Percentiles rank a stretch among this genome's conserved stretches.
Conservation (phyloP, 306 rosid species). For the Dalbergia cultrata region DNA sequence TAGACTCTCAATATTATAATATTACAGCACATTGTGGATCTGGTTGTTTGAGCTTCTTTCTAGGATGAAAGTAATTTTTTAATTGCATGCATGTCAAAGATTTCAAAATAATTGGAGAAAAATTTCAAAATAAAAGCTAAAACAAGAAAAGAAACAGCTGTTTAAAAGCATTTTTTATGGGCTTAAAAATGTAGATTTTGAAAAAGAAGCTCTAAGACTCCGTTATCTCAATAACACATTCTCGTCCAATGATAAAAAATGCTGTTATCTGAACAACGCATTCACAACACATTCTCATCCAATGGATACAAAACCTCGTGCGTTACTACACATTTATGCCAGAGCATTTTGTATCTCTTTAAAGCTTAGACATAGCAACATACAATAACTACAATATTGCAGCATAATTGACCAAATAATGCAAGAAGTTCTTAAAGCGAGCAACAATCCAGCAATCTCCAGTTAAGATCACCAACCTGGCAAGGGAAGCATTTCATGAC, state of each 20-base stretch:
- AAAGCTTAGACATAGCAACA: slow-evolving; percentile 4
- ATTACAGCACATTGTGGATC: too few relatives aligned
- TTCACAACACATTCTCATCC: not conserved
- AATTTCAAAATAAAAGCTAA: not conserved
- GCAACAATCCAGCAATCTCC: slow-evolving; percentile 21
- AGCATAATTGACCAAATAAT: slow-evolving; percentile 17
- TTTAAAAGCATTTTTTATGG: not conserved
- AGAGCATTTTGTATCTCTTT: not conserved
- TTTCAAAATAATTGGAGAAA: not conserved
- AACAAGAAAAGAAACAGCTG: not conserved
- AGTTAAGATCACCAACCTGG: slow-evolving; percentile 66
- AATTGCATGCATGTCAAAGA: not conserved
- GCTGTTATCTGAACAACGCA: not conserved
- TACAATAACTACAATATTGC: slow-evolving; percentile 16
- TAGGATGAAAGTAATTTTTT: too few relatives aligned
- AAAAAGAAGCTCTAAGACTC: not conserved
- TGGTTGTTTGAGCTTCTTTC: not conserved
- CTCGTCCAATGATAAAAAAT: not conserved
- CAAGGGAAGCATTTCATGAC: slow-evolving; percentile 88
- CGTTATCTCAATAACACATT: not conserved
- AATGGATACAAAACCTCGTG: not conserved
- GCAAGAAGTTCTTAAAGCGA: slow-evolving; percentile 7
- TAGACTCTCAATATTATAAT: too few relatives aligned
- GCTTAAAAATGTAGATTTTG: not conserved
- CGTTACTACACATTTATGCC: not conserved